These are phyloP conservation scores for Trichoderma aggressivum DNA, from an alignment of 2,329 filamentous ascomycete genomes.

Conservation along the genomic window DNA sequence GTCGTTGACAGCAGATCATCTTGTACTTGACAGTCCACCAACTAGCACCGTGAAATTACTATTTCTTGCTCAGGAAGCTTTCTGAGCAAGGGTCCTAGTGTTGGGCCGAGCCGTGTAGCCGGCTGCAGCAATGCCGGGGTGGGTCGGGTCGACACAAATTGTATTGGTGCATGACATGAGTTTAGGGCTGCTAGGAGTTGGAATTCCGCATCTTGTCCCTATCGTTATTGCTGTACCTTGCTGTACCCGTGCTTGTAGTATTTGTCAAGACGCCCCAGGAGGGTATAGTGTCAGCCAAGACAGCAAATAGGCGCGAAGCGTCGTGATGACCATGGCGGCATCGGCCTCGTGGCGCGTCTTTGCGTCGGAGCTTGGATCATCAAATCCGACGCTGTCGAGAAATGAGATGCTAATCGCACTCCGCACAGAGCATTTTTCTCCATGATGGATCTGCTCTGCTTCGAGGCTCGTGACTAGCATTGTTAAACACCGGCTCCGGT, in stretches of 20 bases:
- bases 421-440: background rate
- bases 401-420: background rate
- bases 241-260: background rate
- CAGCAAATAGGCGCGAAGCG: background rate
- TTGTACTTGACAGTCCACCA: background rate
- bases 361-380: background rate
- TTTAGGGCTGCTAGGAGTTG: conserved; percentile 10
- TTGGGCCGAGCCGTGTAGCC: conserved; percentile 21
- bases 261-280: background rate
- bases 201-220: background rate
- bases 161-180: background rate
- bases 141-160: conserved; percentile 10
- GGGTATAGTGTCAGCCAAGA: background rate
- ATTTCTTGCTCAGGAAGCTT: conserved; percentile 12
- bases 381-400: background rate
- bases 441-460: background rate
- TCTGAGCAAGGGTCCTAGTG: conserved; percentile 17
- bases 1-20: conserved; percentile 11
- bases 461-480: background rate
- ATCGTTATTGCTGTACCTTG: background rate
- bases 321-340: background rate
- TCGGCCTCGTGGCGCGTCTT: background rate
- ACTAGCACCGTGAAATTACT: conserved; percentile 12
- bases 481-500: background rate
- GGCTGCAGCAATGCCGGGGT: conserved; percentile 11